Evolutionary conservation across 2,329 filamentous ascomycete genomes (phyloP), one percentile per base, ranked within the genome.

Genomic region (Claviceps maximensis): DNA sequence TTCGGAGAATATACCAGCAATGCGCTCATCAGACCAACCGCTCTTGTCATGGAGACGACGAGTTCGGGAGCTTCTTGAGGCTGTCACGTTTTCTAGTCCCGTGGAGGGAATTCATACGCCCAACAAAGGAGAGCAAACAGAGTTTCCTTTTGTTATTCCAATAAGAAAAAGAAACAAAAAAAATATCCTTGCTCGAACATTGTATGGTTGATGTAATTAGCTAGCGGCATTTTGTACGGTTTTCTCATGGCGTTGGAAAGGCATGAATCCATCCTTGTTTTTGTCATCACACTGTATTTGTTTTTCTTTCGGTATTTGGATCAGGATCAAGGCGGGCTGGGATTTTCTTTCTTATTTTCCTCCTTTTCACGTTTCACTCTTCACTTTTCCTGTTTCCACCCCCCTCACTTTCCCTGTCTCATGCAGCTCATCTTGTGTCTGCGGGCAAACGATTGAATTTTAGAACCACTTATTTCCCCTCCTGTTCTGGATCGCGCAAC

Each of bases 1-100:
- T 54, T 55, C 6, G 62, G 58, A 17, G 64, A 65, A 31, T 55
- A 52, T 23, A 23, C 38, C 25, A 51, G 49, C 19, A 49, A 25
- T 36, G 27, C n/a, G 17, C 36, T 15, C 31, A 49, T 38, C 23
- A 45, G 36, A 21, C n/a, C 38, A 25, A 25, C 36, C 17, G 36
- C 12, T 17, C 9, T 27, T 49, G 12, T 19, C 27, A 10, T 48
- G 17, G 40, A 36, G 52, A 33, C 49, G 10, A 25, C 45, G 12
- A 52, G 36, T 27, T 27, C 51, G 25, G 23, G 21, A 19, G 52
- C 40, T 45, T 36, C 48, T 6, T 55, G 4, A 47, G 42, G 15
- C 4, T 8, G 29, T 47, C 21, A 47, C 9, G 0, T 1, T 7
- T 21, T 8, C 27, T 21, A n/a, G 38, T 3, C 4, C 38, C 38